Evolutionary conservation across 2,329 filamentous ascomycete genomes (phyloP), one percentile per base, ranked within the genome.

Genomic region (Blastomyces percursus): DNA sequence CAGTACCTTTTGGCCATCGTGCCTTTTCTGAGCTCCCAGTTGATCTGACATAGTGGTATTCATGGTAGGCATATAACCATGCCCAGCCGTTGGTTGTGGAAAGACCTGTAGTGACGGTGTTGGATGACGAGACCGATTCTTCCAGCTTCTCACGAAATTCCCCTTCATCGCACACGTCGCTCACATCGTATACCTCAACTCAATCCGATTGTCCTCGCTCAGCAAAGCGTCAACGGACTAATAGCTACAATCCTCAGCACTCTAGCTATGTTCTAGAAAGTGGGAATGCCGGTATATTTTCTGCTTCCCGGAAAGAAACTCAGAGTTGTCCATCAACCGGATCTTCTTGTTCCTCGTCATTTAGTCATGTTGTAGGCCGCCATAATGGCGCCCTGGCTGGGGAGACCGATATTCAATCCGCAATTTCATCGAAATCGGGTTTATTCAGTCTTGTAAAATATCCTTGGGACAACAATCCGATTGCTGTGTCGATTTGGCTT

Each of bases 401-500:
- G 40, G 35, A 59, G 14, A 14, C 4, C 19, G 21, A n/a, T 48
- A 42, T 46, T 5, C 30, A 21, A 1, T n/a, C 59, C 14, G 14
- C 50, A 7, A 32, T 21, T 30, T 21, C 19, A 19, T 30, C 52
- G 21, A 61, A 55, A 16, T 61, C 27, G 2, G 40, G 21, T 19
- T 21, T 54, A 38, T 54, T 61, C n/a, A 55, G 35, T 14, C 30
- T 48, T n/a, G 32, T 32, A 5, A 50, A 50, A 1, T 58, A 62
- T 62, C 60, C 52, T 19, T 48, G 60, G 52, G 51, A 48, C 44
- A 57, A 57, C 27, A 21, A 58, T 44, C 60, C 60, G 46, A 58
- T 62, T 62, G 60, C 60, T 24, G 27, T 62, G 21, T 52, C 60
- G 11, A 46, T 62, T 8, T 62, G 60, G 60, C 24, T 62, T 14